Conservation (phyloP, 352 stramenopile species). For the Pythium brassicae region DNA sequence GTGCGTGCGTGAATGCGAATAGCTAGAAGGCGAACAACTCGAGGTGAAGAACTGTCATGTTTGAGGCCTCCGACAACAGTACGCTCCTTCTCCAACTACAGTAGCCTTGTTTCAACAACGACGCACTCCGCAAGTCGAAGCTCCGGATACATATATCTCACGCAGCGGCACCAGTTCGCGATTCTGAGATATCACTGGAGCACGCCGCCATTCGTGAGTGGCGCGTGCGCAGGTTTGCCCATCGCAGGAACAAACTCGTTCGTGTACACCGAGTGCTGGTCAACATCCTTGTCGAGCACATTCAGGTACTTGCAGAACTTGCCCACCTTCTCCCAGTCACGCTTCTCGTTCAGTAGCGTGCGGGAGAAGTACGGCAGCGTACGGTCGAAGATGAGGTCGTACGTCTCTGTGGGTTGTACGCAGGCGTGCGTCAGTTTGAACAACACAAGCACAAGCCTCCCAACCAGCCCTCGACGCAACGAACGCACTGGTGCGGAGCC, state of each 20-base stretch:
- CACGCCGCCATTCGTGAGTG: slow-evolving; percentile 36
- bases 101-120: too few relatives aligned
- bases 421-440: neutral
- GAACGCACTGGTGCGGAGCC: slow-evolving; percentile 32
- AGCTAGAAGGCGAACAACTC: too few relatives aligned
- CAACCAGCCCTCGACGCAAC: too few relatives aligned
- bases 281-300: slow-evolving; percentile 33
- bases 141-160: neutral
- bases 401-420: slow-evolving; percentile 19
- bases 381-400: slow-evolving; percentile 48
- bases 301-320: slow-evolving; percentile 55
- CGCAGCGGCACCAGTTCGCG: too few relatives aligned
- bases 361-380: slow-evolving; percentile 48
- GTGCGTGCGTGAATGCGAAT: too few relatives aligned
- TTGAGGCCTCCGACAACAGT: too few relatives aligned
- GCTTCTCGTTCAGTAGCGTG: slow-evolving; percentile 41
- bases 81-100: neutral
- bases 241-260: slow-evolving; percentile 48
- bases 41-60: too few relatives aligned
- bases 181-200: slow-evolving; percentile 8
- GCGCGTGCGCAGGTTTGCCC: slow-evolving; percentile 35
- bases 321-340: slow-evolving; percentile 52
- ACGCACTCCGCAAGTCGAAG: too few relatives aligned
- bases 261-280: slow-evolving; percentile 53
- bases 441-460: neutral